Base-by-base conservation (phyloP, 805 yeast genomes). In the Starmera pachycereana region DNA sequence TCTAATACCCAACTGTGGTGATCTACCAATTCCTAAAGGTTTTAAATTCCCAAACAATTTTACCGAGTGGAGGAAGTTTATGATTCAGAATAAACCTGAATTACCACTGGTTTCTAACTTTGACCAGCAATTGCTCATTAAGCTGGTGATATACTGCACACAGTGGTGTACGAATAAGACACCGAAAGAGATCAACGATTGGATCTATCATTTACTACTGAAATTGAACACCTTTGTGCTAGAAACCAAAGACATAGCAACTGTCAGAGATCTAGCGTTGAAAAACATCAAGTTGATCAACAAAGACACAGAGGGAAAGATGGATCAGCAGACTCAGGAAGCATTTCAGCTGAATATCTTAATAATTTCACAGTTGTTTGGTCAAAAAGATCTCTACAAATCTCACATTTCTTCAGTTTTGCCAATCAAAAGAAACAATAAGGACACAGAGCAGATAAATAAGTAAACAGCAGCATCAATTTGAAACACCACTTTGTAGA, bases 1-100 rank as follows among this genome's bases (percentile, higher is more conserved):
- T 1, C 3, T 1, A 2, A 33, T 51, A 5, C 53, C 49, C 12
- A 44, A 29, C 4, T 39, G 31, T 16, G 51, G 47, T 7, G 35
- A 16, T 6, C 32, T 48, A 6, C 32, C 32, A 3, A 40, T 46
- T 12, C 57, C 57, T 0, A 13, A 38, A 8, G 44, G 42, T 13
- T 50, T 48, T 18, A 38, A 37, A 19, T 48, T 51, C 38, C 57
- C 57, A 10, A 46, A 44, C 32, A 49, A 40, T 14, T 53, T 53
- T 44, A 52, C 54, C 2, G 46, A 44, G 19, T 54, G 58, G 59
- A 42, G 51, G 33, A 37, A 39, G 5, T 53, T 43, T 22, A 35
- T 48, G 7, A 37, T 47, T 36, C 13, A 45, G 1, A 41, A 43
- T n/a, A 41, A 42, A 19, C 56, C 57, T 0, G 18, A 44, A 1